phyloP scores from a whole-genome alignment of 345 rosid species.

The Linum trigynum region DNA sequence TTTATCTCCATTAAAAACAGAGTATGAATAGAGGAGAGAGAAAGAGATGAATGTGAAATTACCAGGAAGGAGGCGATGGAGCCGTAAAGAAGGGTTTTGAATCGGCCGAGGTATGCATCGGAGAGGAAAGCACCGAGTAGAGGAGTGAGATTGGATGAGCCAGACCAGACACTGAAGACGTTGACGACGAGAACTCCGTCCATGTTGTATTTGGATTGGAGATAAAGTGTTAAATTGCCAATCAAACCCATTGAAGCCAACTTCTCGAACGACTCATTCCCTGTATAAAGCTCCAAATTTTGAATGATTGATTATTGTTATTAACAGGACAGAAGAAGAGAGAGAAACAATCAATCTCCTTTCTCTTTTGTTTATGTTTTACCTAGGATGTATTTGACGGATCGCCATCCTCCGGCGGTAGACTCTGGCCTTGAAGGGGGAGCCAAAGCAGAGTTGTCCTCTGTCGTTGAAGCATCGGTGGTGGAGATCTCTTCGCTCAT shows the following conservation, averaged over 20 bases:
- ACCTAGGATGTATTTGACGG: conserved; percentile 39
- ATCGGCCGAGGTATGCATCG: conserved; percentile 54
- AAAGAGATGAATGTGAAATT: conserved; percentile 4
- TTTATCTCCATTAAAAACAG: neutral
- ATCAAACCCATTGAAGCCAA: conserved; percentile 63
- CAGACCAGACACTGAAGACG: conserved; percentile 46
- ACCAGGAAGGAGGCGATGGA: conserved; percentile 46
- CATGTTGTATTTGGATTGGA: conserved; percentile 42
- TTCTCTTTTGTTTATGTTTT: neutral
- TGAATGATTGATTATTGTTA: neutral
- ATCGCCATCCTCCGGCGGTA: conserved; percentile 33
- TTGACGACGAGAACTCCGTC: conserved; percentile 48
- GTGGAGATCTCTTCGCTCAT: neutral
- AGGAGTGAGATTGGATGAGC: conserved; percentile 47
- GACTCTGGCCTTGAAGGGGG: neutral
- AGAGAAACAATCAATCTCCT: neutral
- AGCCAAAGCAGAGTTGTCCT: neutral
- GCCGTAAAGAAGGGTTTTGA: conserved; percentile 47
- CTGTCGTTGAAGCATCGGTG: neutral
- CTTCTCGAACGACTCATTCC: conserved; percentile 69
- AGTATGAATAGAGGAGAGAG: neutral
- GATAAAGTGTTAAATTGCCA: conserved; percentile 42
- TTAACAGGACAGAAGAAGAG: neutral
- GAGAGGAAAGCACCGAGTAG: conserved; percentile 56
- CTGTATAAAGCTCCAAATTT: conserved; percentile 15